Evolutionary conservation across 176 grass and related monocot genomes (phyloP), one percentile per base, ranked within the genome.

Genomic region (Olyra latifolia): DNA sequence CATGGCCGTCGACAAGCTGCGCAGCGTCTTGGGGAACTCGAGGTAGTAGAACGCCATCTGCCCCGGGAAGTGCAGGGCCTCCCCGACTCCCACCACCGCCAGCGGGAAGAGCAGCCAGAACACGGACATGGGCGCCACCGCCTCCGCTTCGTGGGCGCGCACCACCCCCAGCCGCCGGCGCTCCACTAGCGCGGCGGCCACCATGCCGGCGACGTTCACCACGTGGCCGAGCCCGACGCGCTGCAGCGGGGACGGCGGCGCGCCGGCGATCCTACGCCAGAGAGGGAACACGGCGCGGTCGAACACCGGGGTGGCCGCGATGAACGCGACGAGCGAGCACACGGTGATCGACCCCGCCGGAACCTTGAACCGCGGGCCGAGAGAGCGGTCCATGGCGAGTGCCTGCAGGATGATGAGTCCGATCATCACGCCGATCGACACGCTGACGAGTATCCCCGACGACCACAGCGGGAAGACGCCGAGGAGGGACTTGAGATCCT

Each of bases 331-430:
- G 48, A 85, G 23, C 62, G 71, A 53, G 39, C 63, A 71, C 29
- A 88, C 82, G 6, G 1, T 0, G 16, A 91, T 57, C 32, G 91
- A 84, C 5, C 80, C 83, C 2, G 87, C 76, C 9, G 91, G 87
- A 49, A 93, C 62, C 80, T 76, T 20, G 70, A 92, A 92, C 32
- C 10, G 53, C 27, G 25, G 24, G 16, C 89, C 79, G 13, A 92
- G 25, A 5, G 83, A 92, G 60, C 83, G 90, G 46, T 92, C 82
- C 90, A 89, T 85, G 16, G 87, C 64, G 61, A 92, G 83, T 3
- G 87, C 90, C 25, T 92, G 79, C 14, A 92, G 87, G 19, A 89
- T 66, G 16, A 66, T 75, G 39, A 92, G 54, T 58, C 81, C 79
- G 7, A 71, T 2, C 45, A 86, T 58, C 46, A 78, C 78, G 61